Conservation (phyloP, 129 eudicot genomes). For the Tanacetum coccineum region DNA sequence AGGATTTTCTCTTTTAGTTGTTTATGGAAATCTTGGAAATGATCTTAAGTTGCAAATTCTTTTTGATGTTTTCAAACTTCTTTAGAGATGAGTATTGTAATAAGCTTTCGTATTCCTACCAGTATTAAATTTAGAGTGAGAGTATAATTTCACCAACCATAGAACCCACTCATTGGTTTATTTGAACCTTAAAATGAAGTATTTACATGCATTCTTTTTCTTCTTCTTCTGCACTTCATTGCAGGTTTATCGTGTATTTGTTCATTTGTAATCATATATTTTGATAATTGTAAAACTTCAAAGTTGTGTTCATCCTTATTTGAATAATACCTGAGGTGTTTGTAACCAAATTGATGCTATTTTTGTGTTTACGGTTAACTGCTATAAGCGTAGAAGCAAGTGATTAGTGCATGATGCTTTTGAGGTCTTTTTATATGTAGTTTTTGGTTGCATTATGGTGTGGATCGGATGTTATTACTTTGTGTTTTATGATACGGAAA, state of each 20-base stretch:
- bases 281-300: too few species aligned
- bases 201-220: not conserved
- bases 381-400: not conserved
- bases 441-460: not conserved
- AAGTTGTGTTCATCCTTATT: not conserved
- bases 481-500: not conserved
- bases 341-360: constrained; percentile 6
- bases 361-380: not conserved
- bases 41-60: not conserved
- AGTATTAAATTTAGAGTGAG: constrained; percentile 2
- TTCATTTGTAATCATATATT: too few species aligned
- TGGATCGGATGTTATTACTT: not conserved
- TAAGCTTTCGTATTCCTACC: too few species aligned
- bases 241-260: too few species aligned
- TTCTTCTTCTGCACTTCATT: too few species aligned
- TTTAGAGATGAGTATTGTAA: too few species aligned
- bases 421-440: not conserved
- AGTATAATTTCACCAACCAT: not conserved
- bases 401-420: not conserved
- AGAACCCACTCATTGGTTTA: not conserved
- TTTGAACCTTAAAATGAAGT: constrained; percentile 1
- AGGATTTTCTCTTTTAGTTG: not conserved
- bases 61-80: constrained; percentile 6
- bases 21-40: not conserved
- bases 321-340: constrained; percentile 5